Conservation (phyloP, 1,284 basidiomycete genomes). For the Acaromyces ingoldii region DNA sequence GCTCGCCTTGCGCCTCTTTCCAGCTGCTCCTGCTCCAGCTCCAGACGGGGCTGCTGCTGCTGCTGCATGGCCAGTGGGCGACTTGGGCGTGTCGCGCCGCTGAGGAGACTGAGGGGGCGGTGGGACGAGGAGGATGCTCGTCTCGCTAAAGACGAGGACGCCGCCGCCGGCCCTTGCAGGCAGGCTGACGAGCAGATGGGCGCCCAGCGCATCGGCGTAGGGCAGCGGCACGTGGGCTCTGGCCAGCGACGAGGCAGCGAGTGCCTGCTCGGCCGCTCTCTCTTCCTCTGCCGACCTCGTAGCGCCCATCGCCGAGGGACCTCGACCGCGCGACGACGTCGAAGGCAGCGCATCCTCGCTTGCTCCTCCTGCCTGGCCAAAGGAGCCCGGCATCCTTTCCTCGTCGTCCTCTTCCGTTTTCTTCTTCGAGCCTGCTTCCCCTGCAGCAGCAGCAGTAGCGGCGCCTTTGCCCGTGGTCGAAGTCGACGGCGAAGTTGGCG, state of each 20-base stretch:
- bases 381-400: neutral
- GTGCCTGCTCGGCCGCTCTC: constrained; percentile 23
- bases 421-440: too few species aligned
- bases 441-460: too few species aligned
- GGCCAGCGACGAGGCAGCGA: constrained; percentile 23
- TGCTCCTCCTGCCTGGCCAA: neutral
- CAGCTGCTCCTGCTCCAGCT: neutral
- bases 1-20: constrained; percentile 35
- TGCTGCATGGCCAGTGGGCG: constrained; percentile 6
- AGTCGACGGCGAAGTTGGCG: neutral
- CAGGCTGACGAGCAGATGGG: constrained; percentile 30
- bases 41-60: neutral
- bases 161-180: constrained; percentile 38
- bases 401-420: too few species aligned
- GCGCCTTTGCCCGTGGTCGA: too few species aligned
- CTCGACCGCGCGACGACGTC: neutral
- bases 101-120: constrained; percentile 13
- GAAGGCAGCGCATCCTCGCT: neutral
- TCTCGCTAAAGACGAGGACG: constrained; percentile 42
- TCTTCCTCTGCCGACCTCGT: constrained; percentile 14
- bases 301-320: constrained; percentile 31
- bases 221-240: constrained; percentile 46
- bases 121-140: constrained; percentile 35
- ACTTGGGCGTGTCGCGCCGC: too few species aligned
- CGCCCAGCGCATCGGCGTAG: constrained; percentile 33